Base-by-base conservation (phyloP, 2,329 filamentous ascomycete genomes). In the Scopulariopsis brevicaulis region DNA sequence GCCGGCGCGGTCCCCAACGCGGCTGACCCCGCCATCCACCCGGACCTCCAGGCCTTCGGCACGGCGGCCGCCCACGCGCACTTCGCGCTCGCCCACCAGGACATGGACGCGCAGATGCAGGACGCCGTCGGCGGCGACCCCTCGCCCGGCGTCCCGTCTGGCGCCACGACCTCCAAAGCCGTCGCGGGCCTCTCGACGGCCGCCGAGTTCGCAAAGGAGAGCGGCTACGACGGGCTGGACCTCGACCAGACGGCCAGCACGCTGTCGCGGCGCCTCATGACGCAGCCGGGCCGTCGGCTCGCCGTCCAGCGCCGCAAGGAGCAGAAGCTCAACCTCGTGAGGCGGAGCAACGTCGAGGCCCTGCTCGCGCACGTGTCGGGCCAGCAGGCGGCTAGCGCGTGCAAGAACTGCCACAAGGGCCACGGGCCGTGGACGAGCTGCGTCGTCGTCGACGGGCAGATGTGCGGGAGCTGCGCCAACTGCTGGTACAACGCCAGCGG, bases 401-500 rank as follows among this genome's bases (percentile, higher is more conserved):
- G 81, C 67, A 81, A 81, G 67, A 83, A 81, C 66, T 84, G 81
- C 65, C 74, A 77, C 66, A 83, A 82, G 65, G 79, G 79, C 4
- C 79, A 83, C 60, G 81, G 81, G 0, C 81, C 81, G 0, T 84
- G 80, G 80, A 78, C 73, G 1, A 72, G 73, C 18, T 84, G 81
- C 61, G 73, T 84, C n/a, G 70, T 82, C n/a, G 77, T 81, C 24
- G 77, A 78, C 54, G 80, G 81, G 1, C 78, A 82, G 64, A 80
- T 84, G 78, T 83, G 79, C 59, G 81, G 81, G 11, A 82, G 79
- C 64, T 84, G 81, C 61, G 77, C 80, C 59, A 84, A 84, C 64
- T 84, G 81, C 65, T 84, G 81, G 81, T 84, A 80, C 67, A 84
- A 84, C 59, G 81, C 81, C 8, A 82, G 79, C 55, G 81, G 81